Base-by-base conservation (phyloP, 495 filamentous ascomycete species). In the Xanthoparmelia taractica region DNA sequence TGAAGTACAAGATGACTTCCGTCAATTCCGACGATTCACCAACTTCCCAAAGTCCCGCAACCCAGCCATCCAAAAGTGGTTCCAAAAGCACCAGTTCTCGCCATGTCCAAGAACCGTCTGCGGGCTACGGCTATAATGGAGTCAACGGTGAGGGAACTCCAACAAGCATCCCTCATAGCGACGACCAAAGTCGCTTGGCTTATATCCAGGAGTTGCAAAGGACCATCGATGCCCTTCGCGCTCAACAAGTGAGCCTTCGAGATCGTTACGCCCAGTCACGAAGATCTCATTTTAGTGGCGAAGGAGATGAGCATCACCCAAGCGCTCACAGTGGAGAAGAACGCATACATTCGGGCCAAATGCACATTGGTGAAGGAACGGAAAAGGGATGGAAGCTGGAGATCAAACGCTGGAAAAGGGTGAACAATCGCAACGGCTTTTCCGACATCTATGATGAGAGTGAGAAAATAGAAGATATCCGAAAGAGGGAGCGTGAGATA, bases 391-490 rank as follows among this genome's bases (percentile, higher is more conserved):
- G 66, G 66, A 68, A 59, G n/a, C 23, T 40, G 37, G 48, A 68
- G 20, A 62, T 66, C 6, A 68, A 68, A 40, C 58, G 66, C 17
- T 65, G 59, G 63, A 68, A 65, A 43, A 27, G 63, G 29, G 58
- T 68, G 17, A 61, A n/a, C 31, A 54, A 62, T 47, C 63, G 63
- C 15, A 54, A 57, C 47, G 66, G 63, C 27, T 66, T 52, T 18
- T 57, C 64, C 0, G 63, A 68, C 25, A 34, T 68, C 25, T 66
- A 66, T 29, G 63, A 68, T 27, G 64, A 61, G 17, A 68, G 64
- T 33, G 58, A 68, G 38, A 65, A 62, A 18, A 66, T 68, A 34
- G 63, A 68, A 59, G 66, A 65, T 59, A 66, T 68, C 29, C 66
- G 66, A 13, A 56, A 36, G 47, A 60, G 59, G 37, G 65, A 65